These are phyloP conservation scores for Thelonectria rubi DNA, from an alignment of 2,329 filamentous ascomycete genomes.

Conservation along the genomic window DNA sequence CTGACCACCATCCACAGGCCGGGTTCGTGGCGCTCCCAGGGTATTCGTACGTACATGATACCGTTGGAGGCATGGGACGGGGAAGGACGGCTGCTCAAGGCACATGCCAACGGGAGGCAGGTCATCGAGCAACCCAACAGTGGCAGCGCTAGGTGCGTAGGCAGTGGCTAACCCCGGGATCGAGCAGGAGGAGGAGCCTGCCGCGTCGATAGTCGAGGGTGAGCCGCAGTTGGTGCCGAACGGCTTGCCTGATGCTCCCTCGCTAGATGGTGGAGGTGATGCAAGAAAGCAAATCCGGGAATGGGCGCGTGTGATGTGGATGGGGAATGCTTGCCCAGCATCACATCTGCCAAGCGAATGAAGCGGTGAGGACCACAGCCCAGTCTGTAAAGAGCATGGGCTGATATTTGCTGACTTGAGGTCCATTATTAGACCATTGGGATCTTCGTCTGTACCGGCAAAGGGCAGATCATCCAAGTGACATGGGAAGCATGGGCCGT, in stretches of 20 bases:
- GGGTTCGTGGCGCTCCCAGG: constrained; percentile 32
- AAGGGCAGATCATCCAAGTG: constrained; percentile 10
- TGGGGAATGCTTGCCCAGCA: background rate
- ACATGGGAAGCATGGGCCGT: constrained; percentile 9
- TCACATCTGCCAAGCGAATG: background rate
- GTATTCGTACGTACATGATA: background rate
- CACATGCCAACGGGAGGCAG: constrained; percentile 3
- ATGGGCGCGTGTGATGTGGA: background rate
- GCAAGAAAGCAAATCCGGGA: background rate
- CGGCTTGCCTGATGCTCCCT: constrained; percentile 12
- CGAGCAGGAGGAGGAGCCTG: background rate
- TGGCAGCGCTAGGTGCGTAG: background rate
- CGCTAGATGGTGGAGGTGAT: constrained; percentile 1
- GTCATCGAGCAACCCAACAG: constrained; percentile 1
- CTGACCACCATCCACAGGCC: constrained; percentile 36
- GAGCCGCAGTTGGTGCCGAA: constrained; percentile 1
- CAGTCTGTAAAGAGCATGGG: background rate
- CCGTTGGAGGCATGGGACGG: constrained; percentile 21
- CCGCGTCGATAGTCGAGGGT: constrained; percentile 9
- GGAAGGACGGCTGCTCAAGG: constrained; percentile 3
- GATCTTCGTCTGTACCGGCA: background rate
- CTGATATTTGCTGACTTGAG: background rate
- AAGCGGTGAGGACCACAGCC: background rate
- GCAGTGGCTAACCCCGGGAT: constrained; percentile 1
- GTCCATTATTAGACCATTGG: constrained; percentile 1